These are phyloP conservation scores for Euphorbia lathyris DNA, from an alignment of 345 rosid species.

Conservation along the genomic window DNA sequence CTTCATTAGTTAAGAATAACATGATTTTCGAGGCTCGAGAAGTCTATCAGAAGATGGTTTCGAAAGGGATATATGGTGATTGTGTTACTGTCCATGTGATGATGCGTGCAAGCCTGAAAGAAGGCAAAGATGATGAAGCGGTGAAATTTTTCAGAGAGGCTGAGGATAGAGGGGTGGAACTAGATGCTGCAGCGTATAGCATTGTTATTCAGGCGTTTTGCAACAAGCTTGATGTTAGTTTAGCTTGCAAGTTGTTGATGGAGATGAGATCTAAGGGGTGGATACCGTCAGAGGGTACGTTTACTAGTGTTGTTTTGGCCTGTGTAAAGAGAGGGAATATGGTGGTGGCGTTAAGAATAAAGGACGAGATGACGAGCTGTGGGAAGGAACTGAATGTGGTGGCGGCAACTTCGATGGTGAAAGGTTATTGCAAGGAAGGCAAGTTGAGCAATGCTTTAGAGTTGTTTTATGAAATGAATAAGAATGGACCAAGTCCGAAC, in stretches of 20 bases:
- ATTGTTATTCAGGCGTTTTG: constrained; percentile 48
- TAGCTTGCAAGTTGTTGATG: constrained; percentile 48
- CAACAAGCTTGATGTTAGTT: constrained; percentile 33
- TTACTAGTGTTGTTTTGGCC: constrained; percentile 49
- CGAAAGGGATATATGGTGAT: constrained; percentile 46
- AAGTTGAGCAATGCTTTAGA: constrained; percentile 50
- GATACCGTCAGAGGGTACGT: constrained; percentile 45
- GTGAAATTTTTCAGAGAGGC: constrained; percentile 40
- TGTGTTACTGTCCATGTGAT: constrained; percentile 32
- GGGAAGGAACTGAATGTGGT: constrained; percentile 57
- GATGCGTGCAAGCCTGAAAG: constrained; percentile 58
- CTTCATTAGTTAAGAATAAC: constrained; percentile 40
- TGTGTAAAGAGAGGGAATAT: constrained; percentile 55
- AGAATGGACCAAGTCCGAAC: constrained; percentile 61
- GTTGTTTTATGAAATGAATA: constrained; percentile 49
- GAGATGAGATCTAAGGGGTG: constrained; percentile 58
- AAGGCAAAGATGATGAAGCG: constrained; percentile 47
- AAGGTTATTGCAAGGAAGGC: constrained; percentile 52
- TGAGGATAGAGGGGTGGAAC: constrained; percentile 44
- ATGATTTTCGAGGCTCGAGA: constrained; percentile 42
- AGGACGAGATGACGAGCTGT: constrained; percentile 67
- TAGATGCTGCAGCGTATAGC: constrained; percentile 43
- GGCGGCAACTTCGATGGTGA: constrained; percentile 58
- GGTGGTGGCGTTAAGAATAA: constrained; percentile 61
- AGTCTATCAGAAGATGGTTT: constrained; percentile 47